phyloP scores from a whole-genome alignment of 2,329 filamentous ascomycete species.

The Neopestalotiopsis rosae region DNA sequence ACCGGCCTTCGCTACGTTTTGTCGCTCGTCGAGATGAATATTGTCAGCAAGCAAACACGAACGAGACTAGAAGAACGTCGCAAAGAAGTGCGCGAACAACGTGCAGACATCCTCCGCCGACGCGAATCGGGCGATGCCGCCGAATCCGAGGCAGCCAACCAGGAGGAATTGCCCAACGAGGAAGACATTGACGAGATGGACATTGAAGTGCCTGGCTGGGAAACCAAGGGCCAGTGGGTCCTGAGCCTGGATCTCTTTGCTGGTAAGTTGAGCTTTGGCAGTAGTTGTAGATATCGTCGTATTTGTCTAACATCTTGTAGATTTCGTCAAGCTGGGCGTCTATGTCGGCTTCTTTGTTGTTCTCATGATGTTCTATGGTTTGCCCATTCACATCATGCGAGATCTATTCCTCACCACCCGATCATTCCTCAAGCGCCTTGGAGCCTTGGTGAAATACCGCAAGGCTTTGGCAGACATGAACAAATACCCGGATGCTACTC shows the following conservation, averaged over 20 bases:
- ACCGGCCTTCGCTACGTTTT: constrained; percentile 81
- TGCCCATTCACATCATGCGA: constrained; percentile 95
- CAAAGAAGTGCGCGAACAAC: constrained; percentile 67
- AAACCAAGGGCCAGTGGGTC: constrained; percentile 91
- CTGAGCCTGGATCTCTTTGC: constrained; percentile 86
- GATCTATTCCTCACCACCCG: constrained; percentile 94
- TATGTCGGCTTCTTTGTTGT: constrained; percentile 94
- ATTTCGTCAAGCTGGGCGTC: constrained; percentile 88
- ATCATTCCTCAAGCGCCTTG: constrained; percentile 88
- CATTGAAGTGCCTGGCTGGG: constrained; percentile 94
- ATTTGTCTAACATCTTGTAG: constrained; percentile 46
- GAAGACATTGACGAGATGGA: constrained; percentile 91
- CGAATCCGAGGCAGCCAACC: constrained; percentile 51
- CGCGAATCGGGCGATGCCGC: constrained; percentile 52
- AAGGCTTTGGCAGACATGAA: constrained; percentile 96
- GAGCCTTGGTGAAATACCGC: constrained; percentile 86
- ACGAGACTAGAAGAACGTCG: constrained; percentile 72
- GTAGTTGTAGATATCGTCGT: neutral
- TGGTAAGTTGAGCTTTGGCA: constrained; percentile 54
- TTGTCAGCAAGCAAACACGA: constrained; percentile 76
- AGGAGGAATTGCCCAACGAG: constrained; percentile 63
- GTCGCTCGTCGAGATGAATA: constrained; percentile 76
- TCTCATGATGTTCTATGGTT: constrained; percentile 89
- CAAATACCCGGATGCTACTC: constrained; percentile 87
- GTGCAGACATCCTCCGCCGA: constrained; percentile 55